Conservation (phyloP, 768 basidiomycete species). For the Tricholoma bakamatsutake region DNA sequence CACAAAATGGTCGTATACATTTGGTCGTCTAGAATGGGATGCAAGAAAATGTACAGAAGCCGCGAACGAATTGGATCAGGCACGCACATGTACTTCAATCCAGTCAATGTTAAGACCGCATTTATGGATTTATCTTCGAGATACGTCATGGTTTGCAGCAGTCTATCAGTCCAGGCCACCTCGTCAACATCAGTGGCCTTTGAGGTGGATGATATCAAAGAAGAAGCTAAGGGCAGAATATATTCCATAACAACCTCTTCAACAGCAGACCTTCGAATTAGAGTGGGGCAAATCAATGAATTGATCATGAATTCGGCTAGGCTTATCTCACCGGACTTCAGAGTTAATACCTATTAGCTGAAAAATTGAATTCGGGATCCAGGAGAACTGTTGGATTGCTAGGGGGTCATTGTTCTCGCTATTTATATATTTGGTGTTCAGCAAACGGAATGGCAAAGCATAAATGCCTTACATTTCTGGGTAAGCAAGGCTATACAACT, state of each 20-base stretch:
- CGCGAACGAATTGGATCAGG: not conserved
- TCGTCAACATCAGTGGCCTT: slow-evolving; percentile 65
- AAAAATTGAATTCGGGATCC: slow-evolving; percentile 84
- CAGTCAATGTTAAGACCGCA: slow-evolving; percentile 53
- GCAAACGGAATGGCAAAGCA: not conserved
- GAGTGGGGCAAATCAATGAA: not conserved
- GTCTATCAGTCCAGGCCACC: slow-evolving; percentile 75
- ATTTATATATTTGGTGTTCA: slow-evolving; percentile 3
- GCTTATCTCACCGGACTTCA: slow-evolving; percentile 50
- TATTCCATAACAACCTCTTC: slow-evolving; percentile 68
- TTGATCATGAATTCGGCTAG: not conserved
- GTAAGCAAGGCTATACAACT: slow-evolving; percentile 76
- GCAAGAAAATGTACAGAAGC: not conserved
- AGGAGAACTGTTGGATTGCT: slow-evolving; percentile 77
- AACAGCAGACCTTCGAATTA: slow-evolving; percentile 41
- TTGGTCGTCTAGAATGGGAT: slow-evolving; percentile 49
- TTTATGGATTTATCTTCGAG: slow-evolving; percentile 57
- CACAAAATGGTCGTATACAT: slow-evolving; percentile 63
- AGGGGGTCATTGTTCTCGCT: slow-evolving; percentile 78
- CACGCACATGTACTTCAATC: slow-evolving; percentile 58
- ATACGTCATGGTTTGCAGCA: slow-evolving; percentile 66
- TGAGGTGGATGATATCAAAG: slow-evolving; percentile 36
- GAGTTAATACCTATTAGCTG: slow-evolving; percentile 41
- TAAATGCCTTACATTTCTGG: slow-evolving; percentile 72
- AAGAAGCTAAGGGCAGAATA: slow-evolving; percentile 72